Evolutionary conservation across 257 asterid species (phyloP), one percentile per base, ranked within the genome.

Genomic region (Petunia axillaris): DNA sequence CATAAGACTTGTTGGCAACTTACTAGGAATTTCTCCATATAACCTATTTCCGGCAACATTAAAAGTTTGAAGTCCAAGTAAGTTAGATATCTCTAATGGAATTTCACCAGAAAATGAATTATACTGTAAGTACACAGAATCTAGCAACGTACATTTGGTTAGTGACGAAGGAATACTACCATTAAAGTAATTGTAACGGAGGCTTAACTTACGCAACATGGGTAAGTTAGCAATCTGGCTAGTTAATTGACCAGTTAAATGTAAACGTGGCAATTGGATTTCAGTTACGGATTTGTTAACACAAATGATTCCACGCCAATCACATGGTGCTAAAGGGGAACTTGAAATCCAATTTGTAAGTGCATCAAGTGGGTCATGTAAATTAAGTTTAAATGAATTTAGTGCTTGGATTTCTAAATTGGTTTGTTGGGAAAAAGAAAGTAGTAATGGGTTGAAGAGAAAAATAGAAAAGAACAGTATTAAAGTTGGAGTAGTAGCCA

Each of bases 261-360:
- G 91, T 16, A 89, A 87, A 9, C 78, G 86, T 1, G 95, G 92
- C 6, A 92, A 86, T 1, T 89, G 91, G 65, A 92, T 87, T 84
- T 89, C 93, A 36, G 65, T 88, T 4, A 92, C 97, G 10, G 60
- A 83, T 6, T 78, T 76, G 53, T 76, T 25, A 59, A 70, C 37
- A 75, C 97, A 92, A 3, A 63, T 41, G 2, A 92, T 86, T 15
- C 97, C 97, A 14, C 89, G 86, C 97, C 97, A 92, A 84, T 92
- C 95, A 82, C 97, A 92, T 5, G 97, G 97, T 64, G 97, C 90
- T 0, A 86, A 81, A 7, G 89, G 89, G 39, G 95, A 80, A 5
- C 89, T 83, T 0, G 89, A 71, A 74, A 68, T 85, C 97, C 97
- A 92, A 8, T 84, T 82, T 75, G 6, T 16, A 35, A 92, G 90